These are phyloP conservation scores for Umbelopsis ramanniana DNA, from an alignment of 192 early-diverging fungal genomes.

Conservation along the genomic window DNA sequence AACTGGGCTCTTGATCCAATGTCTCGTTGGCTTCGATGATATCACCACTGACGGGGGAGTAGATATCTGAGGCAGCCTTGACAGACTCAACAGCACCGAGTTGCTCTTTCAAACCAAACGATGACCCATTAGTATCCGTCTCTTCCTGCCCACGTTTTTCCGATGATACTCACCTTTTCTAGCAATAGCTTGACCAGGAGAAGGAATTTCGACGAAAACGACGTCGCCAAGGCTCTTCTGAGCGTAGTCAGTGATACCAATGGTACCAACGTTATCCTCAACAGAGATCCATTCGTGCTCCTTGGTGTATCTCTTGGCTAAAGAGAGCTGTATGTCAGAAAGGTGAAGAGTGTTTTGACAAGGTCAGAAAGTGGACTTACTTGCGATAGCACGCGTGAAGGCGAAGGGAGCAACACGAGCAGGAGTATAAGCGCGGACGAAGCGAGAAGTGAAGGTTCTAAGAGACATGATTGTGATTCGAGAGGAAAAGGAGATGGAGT, in stretches of 20 bases:
- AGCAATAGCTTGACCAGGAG: constrained; percentile 64
- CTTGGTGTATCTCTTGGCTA: constrained; percentile 73
- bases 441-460: constrained; percentile 24
- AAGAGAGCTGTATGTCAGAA: not conserved
- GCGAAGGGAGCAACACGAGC: constrained; percentile 28
- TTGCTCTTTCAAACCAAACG: constrained; percentile 41
- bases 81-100: constrained; percentile 93
- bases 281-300: constrained; percentile 95
- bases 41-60: constrained; percentile 82
- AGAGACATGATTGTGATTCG: constrained; percentile 22
- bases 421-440: constrained; percentile 30
- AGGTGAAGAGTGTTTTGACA: not conserved
- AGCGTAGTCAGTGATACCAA: constrained; percentile 94
- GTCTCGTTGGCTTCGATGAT: constrained; percentile 77
- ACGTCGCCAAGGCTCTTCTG: constrained; percentile 92
- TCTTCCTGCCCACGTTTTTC: not conserved
- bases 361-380: constrained; percentile 36
- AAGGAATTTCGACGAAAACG: constrained; percentile 90
- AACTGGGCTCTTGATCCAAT: constrained; percentile 68
- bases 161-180: constrained; percentile 54
- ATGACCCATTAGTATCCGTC: not conserved
- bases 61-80: constrained; percentile 94
- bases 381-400: constrained; percentile 51
- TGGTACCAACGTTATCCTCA: constrained; percentile 74
- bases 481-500: constrained; percentile 21